These are phyloP conservation scores for Ensete ventricosum DNA, from an alignment of 176 grass and related monocot genomes.

Conservation along the genomic window DNA sequence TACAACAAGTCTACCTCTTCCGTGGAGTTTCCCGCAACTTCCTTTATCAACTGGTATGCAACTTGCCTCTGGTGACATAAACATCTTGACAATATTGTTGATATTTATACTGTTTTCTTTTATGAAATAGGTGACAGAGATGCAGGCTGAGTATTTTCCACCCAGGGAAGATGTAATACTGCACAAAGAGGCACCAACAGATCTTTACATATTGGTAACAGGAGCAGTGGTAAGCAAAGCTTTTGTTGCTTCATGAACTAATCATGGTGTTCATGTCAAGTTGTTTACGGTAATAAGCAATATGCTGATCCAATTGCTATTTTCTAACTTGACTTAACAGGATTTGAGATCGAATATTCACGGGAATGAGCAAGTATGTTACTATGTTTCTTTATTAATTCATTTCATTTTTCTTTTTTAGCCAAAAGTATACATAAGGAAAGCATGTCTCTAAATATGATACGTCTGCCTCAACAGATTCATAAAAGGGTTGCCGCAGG, in stretches of 20 bases:
- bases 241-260: constrained; percentile 7
- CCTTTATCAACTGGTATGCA: constrained; percentile 65
- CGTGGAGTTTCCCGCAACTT: constrained; percentile 48
- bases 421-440: not conserved
- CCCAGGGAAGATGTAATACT: constrained; percentile 59
- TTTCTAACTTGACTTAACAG: constrained; percentile 25
- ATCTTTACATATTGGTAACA: constrained; percentile 75
- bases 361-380: constrained; percentile 37
- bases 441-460: not conserved
- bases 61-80: not conserved
- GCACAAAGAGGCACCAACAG: constrained; percentile 50
- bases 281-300: not conserved
- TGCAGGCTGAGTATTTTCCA: constrained; percentile 73
- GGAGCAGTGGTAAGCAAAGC: constrained; percentile 61
- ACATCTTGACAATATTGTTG: not conserved
- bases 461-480: constrained; percentile 26
- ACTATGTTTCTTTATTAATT: not conserved
- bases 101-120: constrained; percentile 4
- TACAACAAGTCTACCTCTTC: constrained; percentile 60
- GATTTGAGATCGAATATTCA: constrained; percentile 30
- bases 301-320: not conserved
- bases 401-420: not conserved
- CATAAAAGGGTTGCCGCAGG: constrained; percentile 29
- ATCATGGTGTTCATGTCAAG: not conserved
- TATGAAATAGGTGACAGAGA: constrained; percentile 48